Evolutionary conservation across 2,329 filamentous ascomycete genomes (phyloP).

Genomic region (Thermomyces lanuginosus): DNA sequence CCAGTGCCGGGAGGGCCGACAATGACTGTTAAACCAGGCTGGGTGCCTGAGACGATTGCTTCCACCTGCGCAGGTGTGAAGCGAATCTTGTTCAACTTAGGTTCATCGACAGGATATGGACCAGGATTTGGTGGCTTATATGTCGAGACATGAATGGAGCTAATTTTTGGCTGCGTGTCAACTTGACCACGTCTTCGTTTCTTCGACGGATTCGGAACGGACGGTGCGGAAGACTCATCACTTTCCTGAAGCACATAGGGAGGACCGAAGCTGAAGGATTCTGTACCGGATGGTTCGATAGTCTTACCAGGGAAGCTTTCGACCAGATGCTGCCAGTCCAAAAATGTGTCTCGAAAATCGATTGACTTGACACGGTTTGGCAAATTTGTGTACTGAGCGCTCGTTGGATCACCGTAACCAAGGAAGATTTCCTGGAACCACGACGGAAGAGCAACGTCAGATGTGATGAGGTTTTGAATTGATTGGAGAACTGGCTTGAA

Average conservation of each 20-base stretch:
- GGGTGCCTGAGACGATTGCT: slow-evolving; percentile 82
- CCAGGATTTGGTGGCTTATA: slow-evolving; percentile 81
- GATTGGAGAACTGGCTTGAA: slow-evolving; percentile 89
- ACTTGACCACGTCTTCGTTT: slow-evolving; percentile 68
- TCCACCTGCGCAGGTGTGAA: slow-evolving; percentile 87
- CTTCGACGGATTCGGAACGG: slow-evolving; percentile 51
- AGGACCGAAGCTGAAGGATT: slow-evolving; percentile 59
- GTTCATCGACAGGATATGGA: slow-evolving; percentile 71
- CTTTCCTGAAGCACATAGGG: slow-evolving; percentile 69
- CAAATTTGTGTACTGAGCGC: slow-evolving; percentile 71
- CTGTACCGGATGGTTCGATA: slow-evolving; percentile 60
- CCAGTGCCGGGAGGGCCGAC: slow-evolving; percentile 92
- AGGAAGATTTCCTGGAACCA: slow-evolving; percentile 97
- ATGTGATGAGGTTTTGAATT: slow-evolving; percentile 69
- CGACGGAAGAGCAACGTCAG: slow-evolving; percentile 67
- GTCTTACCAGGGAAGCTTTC: slow-evolving; percentile 79
- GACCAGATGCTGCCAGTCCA: slow-evolving; percentile 87
- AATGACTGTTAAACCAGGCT: slow-evolving; percentile 83
- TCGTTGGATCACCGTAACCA: slow-evolving; percentile 86
- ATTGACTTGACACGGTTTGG: slow-evolving; percentile 60
- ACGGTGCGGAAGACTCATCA: slow-evolving; percentile 35
- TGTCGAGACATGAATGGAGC: slow-evolving; percentile 66
- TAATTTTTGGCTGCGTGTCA: slow-evolving; percentile 46
- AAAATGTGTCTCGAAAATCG: slow-evolving; percentile 85
- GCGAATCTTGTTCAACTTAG: slow-evolving; percentile 64